Evolutionary conservation across 306 rosid genomes (phyloP), one percentile per base, ranked within the genome.

Genomic region (barrel medic (Medicago truncatula)): DNA sequence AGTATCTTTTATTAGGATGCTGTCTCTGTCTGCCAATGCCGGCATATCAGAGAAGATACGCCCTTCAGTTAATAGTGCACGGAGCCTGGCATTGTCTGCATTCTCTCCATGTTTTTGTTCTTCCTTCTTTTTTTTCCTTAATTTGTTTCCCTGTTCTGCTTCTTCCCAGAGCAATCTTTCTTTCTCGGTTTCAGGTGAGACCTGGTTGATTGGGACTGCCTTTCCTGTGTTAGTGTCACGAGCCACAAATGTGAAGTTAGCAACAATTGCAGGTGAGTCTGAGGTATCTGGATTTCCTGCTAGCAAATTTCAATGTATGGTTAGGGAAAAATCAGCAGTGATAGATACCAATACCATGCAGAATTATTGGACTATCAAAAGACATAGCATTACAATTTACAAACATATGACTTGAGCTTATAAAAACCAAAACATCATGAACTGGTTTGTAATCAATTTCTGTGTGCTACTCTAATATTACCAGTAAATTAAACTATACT

Each of bases 201-300:
- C 78, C 74, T 79, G 91, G 86, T 90, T 92, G 18, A 92, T 79
- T 34, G 80, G 78, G 62, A 85, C 88, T 50, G 98, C 88, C 79
- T 89, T 89, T 73, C 92, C 96, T 0, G 92, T 88, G 63, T 66
- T 66, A 1, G 88, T 71, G 80, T 92, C 96, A 74, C 98, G 90
- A 50, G 94, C 98, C 85, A 92, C 96, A 81, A 90, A 92, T 52
- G 98, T 89, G 83, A 92, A 92, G 84, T 90, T 92, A 49, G 96
- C 95, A 40, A 86, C 63, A 61, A 92, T 88, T 64, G 89, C 87
- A 64, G 78, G 77, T 6, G 92, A 72, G 65, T 88, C 86, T 66
- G 87, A 76, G 47, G 76, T 67, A 61, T 56, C 31, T 1, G 73
- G 53, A 13, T 71, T 71, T 53, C 80, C 97, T 84, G 80, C 71